Evolutionary conservation across 2,329 filamentous ascomycete genomes (phyloP), one percentile per base, ranked within the genome.

Genomic region (Aspergillus brasiliensis): DNA sequence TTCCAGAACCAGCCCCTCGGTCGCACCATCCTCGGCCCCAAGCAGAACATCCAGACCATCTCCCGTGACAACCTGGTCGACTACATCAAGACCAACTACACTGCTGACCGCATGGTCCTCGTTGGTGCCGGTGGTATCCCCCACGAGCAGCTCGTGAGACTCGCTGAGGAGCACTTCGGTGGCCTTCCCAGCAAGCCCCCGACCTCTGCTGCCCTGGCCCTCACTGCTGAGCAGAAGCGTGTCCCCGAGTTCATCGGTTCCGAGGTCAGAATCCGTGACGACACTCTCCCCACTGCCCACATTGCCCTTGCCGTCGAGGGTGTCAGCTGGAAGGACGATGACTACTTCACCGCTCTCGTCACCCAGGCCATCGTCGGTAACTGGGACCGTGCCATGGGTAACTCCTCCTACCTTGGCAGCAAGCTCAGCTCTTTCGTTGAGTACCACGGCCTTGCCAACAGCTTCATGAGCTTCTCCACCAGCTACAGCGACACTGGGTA

Each of bases 51-150:
- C 80, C 88, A 92, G 79, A 92, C 90, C 80, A 99, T 99, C 82
- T 89, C 90, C 80, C 90, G 92, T 73, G 87, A 91, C 73, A 94
- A 99, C 81, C 86, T 99, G 70, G 83, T 85, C 79, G 91, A 91
- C 84, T 99, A 99, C 84, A 98, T 99, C 86, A 97, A 96, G 86
- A 95, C 87, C 83, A 99, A 99, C 88, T 99, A 99, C 86, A 97
- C 93, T 60, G 94, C 95, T 68, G 95, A 99, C 83, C 93, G 96
- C 80, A 99, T 99, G 94, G 94, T 99, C 67, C 90, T 99, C 51
- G 95, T 97, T 70, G 93, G 93, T 77, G 89, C 95, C 68, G 95
- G 95, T 80, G 95, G 95, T 72, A 85, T 99, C 67, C 92, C 94
- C 68, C 95, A 99, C 82, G 86, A 93, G 77, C 86, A 97, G 83